Conservation (phyloP, 2,329 filamentous ascomycete species). For the Didymella lethalis region DNA sequence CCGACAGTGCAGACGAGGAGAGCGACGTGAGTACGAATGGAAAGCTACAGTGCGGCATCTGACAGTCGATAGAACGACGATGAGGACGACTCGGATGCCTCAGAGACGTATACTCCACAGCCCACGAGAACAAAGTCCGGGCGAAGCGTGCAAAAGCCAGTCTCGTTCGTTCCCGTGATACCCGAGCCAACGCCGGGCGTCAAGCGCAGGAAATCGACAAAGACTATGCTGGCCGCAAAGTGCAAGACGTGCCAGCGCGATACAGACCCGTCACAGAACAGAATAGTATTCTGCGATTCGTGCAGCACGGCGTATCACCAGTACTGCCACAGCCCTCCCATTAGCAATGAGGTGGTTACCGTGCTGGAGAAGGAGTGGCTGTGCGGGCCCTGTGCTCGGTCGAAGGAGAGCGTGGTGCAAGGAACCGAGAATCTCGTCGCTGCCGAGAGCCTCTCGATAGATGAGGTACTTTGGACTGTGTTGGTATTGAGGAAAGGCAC, state of each 20-base stretch:
- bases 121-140: slow-evolving; percentile 78
- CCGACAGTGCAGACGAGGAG: slow-evolving; percentile 46
- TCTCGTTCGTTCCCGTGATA: slow-evolving; percentile 67
- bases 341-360: slow-evolving; percentile 72
- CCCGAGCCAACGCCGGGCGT: slow-evolving; percentile 57
- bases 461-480: slow-evolving; percentile 49
- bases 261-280: slow-evolving; percentile 74
- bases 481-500: neutral
- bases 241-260: slow-evolving; percentile 78
- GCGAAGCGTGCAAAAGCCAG: slow-evolving; percentile 72
- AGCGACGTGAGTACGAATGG: slow-evolving; percentile 43
- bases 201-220: slow-evolving; percentile 67
- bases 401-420: slow-evolving; percentile 41
- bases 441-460: slow-evolving; percentile 51
- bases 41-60: slow-evolving; percentile 16
- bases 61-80: slow-evolving; percentile 38
- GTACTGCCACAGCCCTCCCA: slow-evolving; percentile 78
- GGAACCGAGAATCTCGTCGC: slow-evolving; percentile 51
- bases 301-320: slow-evolving; percentile 85
- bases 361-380: slow-evolving; percentile 75
- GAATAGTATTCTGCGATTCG: slow-evolving; percentile 85
- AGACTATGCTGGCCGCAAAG: slow-evolving; percentile 60
- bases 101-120: slow-evolving; percentile 60
- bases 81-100: slow-evolving; percentile 50
- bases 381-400: slow-evolving; percentile 66